phyloP scores from a whole-genome alignment of 345 rosid species.

The Chamaenerion angustifolium region DNA sequence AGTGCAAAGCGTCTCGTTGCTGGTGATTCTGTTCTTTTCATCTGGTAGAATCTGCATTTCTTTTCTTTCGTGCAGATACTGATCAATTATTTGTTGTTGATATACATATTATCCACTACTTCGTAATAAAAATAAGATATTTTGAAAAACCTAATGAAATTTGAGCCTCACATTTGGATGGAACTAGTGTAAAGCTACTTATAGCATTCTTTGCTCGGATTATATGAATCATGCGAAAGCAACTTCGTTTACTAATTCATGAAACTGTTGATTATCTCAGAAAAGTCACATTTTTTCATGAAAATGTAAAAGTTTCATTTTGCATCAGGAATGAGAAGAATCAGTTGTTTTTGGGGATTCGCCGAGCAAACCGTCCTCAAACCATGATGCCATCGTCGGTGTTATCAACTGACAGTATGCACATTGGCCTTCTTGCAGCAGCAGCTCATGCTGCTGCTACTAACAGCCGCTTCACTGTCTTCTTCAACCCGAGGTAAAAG shows the following conservation, averaged over 20 bases:
- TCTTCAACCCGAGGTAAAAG: constrained; percentile 32
- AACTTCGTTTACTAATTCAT: too few species aligned
- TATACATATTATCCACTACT: too few species aligned
- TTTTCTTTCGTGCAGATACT: not conserved
- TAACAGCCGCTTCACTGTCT: constrained; percentile 33
- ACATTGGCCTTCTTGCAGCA: constrained; percentile 44
- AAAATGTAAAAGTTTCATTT: not conserved
- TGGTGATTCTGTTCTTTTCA: constrained; percentile 40
- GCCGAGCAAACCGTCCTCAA: constrained; percentile 34
- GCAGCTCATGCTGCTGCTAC: constrained; percentile 44
- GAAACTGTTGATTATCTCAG: too few species aligned
- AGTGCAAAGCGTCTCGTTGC: constrained; percentile 44
- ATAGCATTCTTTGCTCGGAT: too few species aligned
- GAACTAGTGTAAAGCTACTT: too few species aligned
- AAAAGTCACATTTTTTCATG: too few species aligned
- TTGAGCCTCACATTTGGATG: too few species aligned
- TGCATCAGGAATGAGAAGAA: constrained; percentile 35
- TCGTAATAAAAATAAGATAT: too few species aligned
- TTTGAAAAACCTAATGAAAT: too few species aligned
- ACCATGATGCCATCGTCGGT: constrained; percentile 40
- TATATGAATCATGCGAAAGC: too few species aligned
- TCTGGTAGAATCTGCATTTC: constrained; percentile 16
- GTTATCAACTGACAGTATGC: constrained; percentile 41
- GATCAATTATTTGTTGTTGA: too few species aligned
- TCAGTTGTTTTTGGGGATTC: constrained; percentile 33